A percentile compares a stretch with the other conserved stretches of the same genome.
Conservation (phyloP, 1,139 yeast genomes). For the Saccharomyces hybrid region DNA sequence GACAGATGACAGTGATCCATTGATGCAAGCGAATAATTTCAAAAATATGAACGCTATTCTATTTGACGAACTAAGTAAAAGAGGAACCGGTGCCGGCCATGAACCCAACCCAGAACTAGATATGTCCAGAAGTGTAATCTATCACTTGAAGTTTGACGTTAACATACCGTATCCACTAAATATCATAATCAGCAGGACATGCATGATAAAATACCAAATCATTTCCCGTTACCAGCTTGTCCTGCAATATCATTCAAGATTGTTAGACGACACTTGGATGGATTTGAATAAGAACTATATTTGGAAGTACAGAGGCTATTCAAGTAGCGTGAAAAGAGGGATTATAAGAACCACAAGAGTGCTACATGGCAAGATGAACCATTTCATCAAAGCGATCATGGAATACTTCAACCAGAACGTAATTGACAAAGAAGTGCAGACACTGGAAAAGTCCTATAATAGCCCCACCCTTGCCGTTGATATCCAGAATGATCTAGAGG, state of each 20-base stretch:
- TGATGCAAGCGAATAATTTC: constrained; percentile 19
- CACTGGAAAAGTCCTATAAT: not conserved
- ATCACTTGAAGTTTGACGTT: constrained; percentile 59
- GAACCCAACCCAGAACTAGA: not conserved
- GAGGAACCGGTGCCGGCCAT: not conserved
- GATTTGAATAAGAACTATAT: constrained; percentile 59
- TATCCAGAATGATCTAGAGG: constrained; percentile 20
- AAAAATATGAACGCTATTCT: constrained; percentile 18
- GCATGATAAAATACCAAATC: constrained; percentile 71
- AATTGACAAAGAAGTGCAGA: constrained; percentile 18
- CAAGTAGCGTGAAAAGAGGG: constrained; percentile 9
- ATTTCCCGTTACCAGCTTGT: constrained; percentile 65
- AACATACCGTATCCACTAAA: constrained; percentile 82
- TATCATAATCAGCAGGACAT: constrained; percentile 60
- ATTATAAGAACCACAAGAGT: constrained; percentile 19
- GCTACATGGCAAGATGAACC: constrained; percentile 27
- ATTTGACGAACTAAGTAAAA: not conserved
- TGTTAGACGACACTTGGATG: constrained; percentile 62
- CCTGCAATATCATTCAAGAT: constrained; percentile 53
- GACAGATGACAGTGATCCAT: constrained; percentile 3
- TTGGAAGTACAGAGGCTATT: constrained; percentile 50
- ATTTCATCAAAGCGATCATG: constrained; percentile 21
- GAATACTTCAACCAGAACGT: constrained; percentile 27
- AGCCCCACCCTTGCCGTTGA: constrained; percentile 9
- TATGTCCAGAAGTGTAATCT: constrained; percentile 35